Base-by-base conservation (phyloP, 495 filamentous ascomycete species). In the Podospora didyma region DNA sequence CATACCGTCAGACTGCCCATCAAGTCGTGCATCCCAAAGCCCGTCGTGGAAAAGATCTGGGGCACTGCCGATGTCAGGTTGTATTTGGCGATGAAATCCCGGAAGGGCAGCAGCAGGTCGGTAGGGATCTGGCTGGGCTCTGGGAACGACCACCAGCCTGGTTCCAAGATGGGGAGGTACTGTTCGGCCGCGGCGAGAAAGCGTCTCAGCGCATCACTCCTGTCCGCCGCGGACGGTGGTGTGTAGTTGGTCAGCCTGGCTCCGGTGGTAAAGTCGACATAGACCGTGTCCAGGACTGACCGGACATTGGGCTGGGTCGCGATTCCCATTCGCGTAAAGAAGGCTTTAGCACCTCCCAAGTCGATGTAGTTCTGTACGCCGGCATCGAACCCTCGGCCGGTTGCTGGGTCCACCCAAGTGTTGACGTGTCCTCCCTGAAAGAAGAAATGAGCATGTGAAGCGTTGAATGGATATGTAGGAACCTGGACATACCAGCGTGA, bases 31-130 rank as follows among this genome's bases (percentile, higher is more conserved):
- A 71, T 61, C 14, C 70, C 72, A 24, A 70, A 64, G 22, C 56
- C 60, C 3, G 67, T 72, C 14, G 69, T 70, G n/a, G 69, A 62
- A 49, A 68, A 69, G 45, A 72, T 64, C 21, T 49, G 54, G 20
- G 66, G 60, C 5, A 73, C 62, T 45, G 20, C 54, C 4, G 67
- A 69, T 22, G 72, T 57, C n/a, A 79, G 65, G 51, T 67, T 67
- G 64, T 79, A 69, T 53, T 77, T 78, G 37, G 56, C 67, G 37
- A 73, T 56, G 54, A 81, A 79, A 10, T 77, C 62, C 4, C 67
- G 65, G 49, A 74, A 79, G 0, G 75, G 72, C 47, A 79, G 62
- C 1, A 79, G 68, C 6, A 81, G 65, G 48, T 79, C 76, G 3
- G 64, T 64, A 1, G 77, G 78, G 47, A 81, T 66, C 2, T 69